Base-by-base conservation (phyloP, 192 early-diverging fungal genomes). In the Entomortierella parvispora region DNA sequence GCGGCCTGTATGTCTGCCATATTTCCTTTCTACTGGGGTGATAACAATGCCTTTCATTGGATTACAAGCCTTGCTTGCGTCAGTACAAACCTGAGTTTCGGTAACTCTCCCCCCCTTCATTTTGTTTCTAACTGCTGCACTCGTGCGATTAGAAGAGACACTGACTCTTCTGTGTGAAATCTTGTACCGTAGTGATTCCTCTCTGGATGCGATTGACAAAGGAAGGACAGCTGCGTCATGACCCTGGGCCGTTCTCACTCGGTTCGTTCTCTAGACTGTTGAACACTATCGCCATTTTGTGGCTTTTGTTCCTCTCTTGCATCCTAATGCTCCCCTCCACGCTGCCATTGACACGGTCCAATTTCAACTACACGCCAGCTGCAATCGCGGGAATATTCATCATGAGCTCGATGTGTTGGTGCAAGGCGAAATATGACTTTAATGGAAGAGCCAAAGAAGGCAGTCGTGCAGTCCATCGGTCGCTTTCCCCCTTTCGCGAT, bases 41-140 rank as follows among this genome's bases (percentile, higher is more conserved):
- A 79, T 17, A 48, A 44, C 6, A 40, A 78, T 25, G 66, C 85
- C 15, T 72, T 82, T 31, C 78, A 81, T 48, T 77, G 57, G 45
- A 67, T 76, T 10, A 46, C 72, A 1, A 68, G 65, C 18, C 45
- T 76, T 11, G 62, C 65, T 15, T 76, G 72, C 29, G 44, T 76
- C n/a, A n/a, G 64, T 3, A 54, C 72, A 7, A 76, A 76, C 40
- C 15, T 76, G 15, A 62, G 72, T 22, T 68, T 62, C 60, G 57
- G 69, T 71, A 63, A 59, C n/a, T n/a, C n/a, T n/a, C n/a, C n/a
- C n/a, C n/a, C n/a, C n/a, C n/a, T n/a, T n/a, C n/a, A n/a, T n/a
- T n/a, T n/a, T n/a, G 15, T 53, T 0, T 1, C 12, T 60, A 7
- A 10, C n/a, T 0, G 18, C 42, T 44, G 8, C 8, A 4, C 17